These are phyloP conservation scores for Ophiostoma fasciatum DNA, from an alignment of 2,329 filamentous ascomycete genomes.

Conservation along the genomic window DNA sequence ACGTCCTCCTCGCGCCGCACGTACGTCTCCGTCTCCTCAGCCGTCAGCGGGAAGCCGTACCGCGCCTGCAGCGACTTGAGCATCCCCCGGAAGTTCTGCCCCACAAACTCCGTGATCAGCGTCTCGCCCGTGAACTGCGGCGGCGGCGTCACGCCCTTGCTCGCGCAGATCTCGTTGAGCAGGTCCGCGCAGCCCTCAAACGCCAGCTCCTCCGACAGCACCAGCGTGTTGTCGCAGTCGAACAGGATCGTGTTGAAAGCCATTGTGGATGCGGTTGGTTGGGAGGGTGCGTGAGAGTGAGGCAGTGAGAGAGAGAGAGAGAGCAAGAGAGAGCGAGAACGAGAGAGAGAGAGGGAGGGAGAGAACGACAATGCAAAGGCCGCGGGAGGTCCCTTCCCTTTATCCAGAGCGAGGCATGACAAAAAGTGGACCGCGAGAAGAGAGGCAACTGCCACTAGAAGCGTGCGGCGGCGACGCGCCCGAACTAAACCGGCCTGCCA, in stretches of 20 bases:
- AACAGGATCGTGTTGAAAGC: slow-evolving; percentile 55
- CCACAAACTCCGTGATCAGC: slow-evolving; percentile 77
- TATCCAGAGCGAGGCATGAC: too few species aligned
- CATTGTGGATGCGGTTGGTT: slow-evolving; percentile 6
- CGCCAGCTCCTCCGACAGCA: slow-evolving; percentile 77
- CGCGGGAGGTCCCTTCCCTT: background rate
- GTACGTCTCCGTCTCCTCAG: slow-evolving; percentile 57
- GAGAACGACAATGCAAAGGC: too few species aligned
- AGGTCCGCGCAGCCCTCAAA: slow-evolving; percentile 85
- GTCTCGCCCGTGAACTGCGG: slow-evolving; percentile 55
- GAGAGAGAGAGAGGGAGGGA: background rate
- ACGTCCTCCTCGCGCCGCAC: slow-evolving; percentile 66
- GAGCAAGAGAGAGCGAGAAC: background rate
- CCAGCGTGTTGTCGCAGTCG: slow-evolving; percentile 83
- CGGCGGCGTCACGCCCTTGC: slow-evolving; percentile 41
- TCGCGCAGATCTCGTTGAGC: slow-evolving; percentile 69
- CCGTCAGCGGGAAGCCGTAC: slow-evolving; percentile 54
- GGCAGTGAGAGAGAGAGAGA: background rate
- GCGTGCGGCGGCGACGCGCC: too few species aligned
- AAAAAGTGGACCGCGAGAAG: too few species aligned
- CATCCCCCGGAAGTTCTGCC: slow-evolving; percentile 92
- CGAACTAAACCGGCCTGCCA: too few species aligned
- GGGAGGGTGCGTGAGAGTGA: background rate
- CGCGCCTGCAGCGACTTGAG: slow-evolving; percentile 60
- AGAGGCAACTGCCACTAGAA: too few species aligned